These are phyloP conservation scores for Lentinula raphanica DNA, from an alignment of 768 basidiomycete species.

Conservation along the genomic window DNA sequence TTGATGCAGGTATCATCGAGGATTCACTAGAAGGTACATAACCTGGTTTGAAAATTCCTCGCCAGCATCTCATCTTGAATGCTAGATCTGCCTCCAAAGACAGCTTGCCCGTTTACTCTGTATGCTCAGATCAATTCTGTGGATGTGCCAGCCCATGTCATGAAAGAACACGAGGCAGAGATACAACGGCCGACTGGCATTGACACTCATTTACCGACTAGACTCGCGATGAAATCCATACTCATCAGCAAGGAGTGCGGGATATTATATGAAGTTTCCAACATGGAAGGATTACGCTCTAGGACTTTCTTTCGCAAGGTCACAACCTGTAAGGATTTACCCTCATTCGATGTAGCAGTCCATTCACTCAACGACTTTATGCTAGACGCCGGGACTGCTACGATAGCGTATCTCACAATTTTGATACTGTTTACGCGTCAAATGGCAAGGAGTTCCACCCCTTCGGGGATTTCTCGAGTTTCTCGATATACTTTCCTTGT, in stretches of 20 bases:
- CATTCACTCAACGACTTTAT: neutral
- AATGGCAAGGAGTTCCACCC: constrained; percentile 68
- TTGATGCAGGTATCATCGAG: constrained; percentile 61
- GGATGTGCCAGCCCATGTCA: constrained; percentile 43
- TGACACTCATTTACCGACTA: constrained; percentile 51
- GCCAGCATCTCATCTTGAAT: neutral
- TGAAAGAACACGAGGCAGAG: constrained; percentile 72
- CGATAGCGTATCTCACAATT: constrained; percentile 59
- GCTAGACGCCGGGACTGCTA: constrained; percentile 77
- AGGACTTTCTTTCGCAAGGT: constrained; percentile 71
- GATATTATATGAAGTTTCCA: constrained; percentile 58
- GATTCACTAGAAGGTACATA: constrained; percentile 32
- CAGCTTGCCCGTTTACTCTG: constrained; percentile 61
- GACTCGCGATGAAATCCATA: constrained; percentile 55
- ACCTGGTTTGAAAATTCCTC: neutral
- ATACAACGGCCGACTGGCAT: constrained; percentile 70
- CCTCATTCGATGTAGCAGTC: neutral
- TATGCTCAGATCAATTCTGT: constrained; percentile 61
- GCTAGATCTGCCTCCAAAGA: constrained; percentile 43
- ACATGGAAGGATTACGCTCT: constrained; percentile 64
- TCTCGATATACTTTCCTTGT: constrained; percentile 81
- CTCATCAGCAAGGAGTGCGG: constrained; percentile 80
- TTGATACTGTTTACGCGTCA: constrained; percentile 70
- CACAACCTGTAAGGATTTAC: constrained; percentile 50
- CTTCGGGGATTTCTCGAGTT: constrained; percentile 70